phyloP scores from a whole-genome alignment of 139 green algal species.

The Volvox africanus region DNA sequence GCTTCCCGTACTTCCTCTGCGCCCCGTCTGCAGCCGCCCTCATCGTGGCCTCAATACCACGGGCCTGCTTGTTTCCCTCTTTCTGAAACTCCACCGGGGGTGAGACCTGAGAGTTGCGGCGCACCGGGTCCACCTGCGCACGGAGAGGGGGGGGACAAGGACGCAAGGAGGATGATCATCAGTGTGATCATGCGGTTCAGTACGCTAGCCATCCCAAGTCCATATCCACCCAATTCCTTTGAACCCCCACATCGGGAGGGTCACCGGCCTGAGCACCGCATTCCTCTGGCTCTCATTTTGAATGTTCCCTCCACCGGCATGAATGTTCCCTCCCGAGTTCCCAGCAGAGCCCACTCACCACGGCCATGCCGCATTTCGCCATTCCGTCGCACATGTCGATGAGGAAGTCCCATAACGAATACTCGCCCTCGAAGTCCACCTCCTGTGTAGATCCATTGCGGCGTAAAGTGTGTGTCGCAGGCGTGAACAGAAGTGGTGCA shows the following conservation, averaged over 20 bases:
- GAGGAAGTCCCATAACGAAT: conserved; percentile 30
- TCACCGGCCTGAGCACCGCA: neutral
- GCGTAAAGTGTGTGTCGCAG: too few species aligned
- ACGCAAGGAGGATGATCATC: neutral
- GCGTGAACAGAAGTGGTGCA: neutral
- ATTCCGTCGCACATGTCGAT: conserved; percentile 4
- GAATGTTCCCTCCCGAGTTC: neutral
- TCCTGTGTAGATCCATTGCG: neutral
- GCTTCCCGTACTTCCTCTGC: neutral
- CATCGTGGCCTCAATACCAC: conserved; percentile 48
- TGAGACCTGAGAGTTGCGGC: neutral
- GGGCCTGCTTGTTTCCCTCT: neutral
- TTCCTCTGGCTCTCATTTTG: neutral
- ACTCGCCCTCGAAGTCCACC: conserved; percentile 28
- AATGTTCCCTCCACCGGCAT: too few species aligned
- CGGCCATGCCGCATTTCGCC: conserved; percentile 41
- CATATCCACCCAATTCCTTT: too few species aligned
- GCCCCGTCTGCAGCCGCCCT: conserved; percentile 15
- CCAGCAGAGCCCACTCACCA: conserved; percentile 15
- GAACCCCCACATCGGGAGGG: too few species aligned
- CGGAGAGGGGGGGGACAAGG: too few species aligned
- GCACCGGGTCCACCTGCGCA: conserved; percentile 5
- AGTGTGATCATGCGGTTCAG: too few species aligned
- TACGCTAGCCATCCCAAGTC: neutral
- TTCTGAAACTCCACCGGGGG: neutral